Evolutionary conservation across 148 eudicot genomes (phyloP), one percentile per base, ranked within the genome.

Genomic region (Dysphania ambrosioides): DNA sequence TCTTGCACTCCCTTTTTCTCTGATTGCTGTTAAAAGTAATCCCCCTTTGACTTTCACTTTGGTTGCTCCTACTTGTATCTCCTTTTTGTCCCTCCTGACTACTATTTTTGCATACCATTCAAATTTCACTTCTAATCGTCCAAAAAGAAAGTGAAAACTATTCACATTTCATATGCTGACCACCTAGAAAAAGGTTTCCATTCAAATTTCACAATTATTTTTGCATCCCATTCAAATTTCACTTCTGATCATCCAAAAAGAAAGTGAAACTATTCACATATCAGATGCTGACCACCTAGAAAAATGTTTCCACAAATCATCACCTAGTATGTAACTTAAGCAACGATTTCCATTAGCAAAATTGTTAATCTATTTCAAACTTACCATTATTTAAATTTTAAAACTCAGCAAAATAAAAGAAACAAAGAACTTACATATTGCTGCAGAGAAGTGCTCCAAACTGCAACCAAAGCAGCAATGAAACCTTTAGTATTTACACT

Each of bases 401-500:
- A 51, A 62, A 61, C 23, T 32, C 64, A 40, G 36, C 36, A 44
- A 61, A 74, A 56, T 0, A 36, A 36, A 78, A 31, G 72, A 12
- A 60, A 62, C 51, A 12, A 60, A 68, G 4, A 78, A 84, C 95
- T 88, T 88, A 92, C 97, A 90, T 92, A 92, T 75, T 92, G 97
- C 81, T 92, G 97, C 77, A 92, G 79, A 71, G 95, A 66, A 38
- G 97, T 92, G 77, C 95, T 90, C 95, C 97, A 92, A 63, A 92
- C 95, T 76, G 95, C 95, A 71, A 90, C 75, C 29, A 90, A 85
- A 66, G 97, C 97, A 83, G 97, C 96, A 81, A 90, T 62, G 73
- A 90, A 92, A 66, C 97, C 97, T 82, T 83, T 90, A 57, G 90
- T 47, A 82, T 92, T 92, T 71, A 92, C 97, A 87, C 95, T 92